These are phyloP conservation scores for Pezicula rhizophila DNA, from an alignment of 2,329 filamentous ascomycete species.

Conservation along the genomic window DNA sequence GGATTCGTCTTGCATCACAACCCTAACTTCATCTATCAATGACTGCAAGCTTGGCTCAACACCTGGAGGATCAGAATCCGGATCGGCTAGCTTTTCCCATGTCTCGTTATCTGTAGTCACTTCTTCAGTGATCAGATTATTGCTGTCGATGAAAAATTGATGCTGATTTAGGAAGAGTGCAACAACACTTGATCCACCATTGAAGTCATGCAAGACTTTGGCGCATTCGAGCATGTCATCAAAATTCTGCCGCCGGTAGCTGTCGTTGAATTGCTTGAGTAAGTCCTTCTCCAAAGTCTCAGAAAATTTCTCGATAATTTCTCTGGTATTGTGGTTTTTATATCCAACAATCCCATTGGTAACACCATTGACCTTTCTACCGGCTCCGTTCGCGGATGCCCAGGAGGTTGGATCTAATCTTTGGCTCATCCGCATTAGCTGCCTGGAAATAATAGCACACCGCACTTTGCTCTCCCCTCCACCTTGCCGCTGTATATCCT, in stretches of 20 bases:
- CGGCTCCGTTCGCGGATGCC: constrained; percentile 51
- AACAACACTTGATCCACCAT: constrained; percentile 90
- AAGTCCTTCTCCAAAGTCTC: constrained; percentile 94
- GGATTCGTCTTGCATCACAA: constrained; percentile 95
- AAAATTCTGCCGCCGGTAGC: constrained; percentile 90
- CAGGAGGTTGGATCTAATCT: constrained; percentile 75
- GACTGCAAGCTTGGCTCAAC: constrained; percentile 91
- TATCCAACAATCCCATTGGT: constrained; percentile 35
- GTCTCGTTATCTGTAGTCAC: constrained; percentile 50
- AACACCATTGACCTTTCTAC: constrained; percentile 45
- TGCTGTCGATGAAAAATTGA: constrained; percentile 96
- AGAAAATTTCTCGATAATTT: constrained; percentile 93
- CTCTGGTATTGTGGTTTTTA: constrained; percentile 60
- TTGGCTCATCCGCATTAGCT: constrained; percentile 90
- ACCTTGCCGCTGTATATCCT: constrained; percentile 75
- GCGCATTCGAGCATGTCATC: constrained; percentile 98
- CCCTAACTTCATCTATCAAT: constrained; percentile 86
- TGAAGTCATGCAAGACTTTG: constrained; percentile 90
- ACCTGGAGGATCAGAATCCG: constrained; percentile 83
- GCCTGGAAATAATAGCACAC: constrained; percentile 87
- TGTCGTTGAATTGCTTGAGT: constrained; percentile 93
- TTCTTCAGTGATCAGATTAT: constrained; percentile 76
- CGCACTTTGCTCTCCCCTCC: constrained; percentile 88
- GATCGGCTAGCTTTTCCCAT: constrained; percentile 91
- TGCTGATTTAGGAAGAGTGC: constrained; percentile 97